phyloP scores from a whole-genome alignment of 1,284 basidiomycete genomes.

The Psilocybe mexicana region DNA sequence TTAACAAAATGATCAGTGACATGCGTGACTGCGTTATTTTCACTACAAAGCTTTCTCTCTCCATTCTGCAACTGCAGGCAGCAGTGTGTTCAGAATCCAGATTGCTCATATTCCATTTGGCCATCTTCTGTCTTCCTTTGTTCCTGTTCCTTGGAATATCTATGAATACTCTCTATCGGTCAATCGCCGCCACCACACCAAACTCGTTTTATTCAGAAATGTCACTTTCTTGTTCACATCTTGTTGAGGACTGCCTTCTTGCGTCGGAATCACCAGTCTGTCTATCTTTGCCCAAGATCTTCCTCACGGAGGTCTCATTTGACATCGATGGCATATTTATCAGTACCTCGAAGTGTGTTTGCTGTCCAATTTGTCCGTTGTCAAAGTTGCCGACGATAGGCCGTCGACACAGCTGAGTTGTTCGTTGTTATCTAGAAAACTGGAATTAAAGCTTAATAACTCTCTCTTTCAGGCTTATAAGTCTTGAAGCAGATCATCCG shows the following conservation, averaged over 20 bases:
- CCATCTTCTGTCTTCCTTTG: slow-evolving; percentile 1
- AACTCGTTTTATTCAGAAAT: slow-evolving; percentile 10
- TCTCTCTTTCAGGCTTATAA: not conserved
- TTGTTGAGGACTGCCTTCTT: slow-evolving; percentile 9
- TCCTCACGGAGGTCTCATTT: slow-evolving; percentile 9
- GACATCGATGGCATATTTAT: slow-evolving; percentile 14
- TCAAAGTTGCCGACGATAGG: slow-evolving; percentile 17
- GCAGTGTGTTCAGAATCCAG: not conserved
- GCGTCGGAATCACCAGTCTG: slow-evolving; percentile 13
- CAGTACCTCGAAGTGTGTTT: slow-evolving; percentile 18
- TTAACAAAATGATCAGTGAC: slow-evolving; percentile 18
- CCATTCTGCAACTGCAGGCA: not conserved
- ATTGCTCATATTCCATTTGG: not conserved
- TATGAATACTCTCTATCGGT: slow-evolving; percentile 7
- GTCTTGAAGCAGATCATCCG: not conserved
- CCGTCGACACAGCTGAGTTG: slow-evolving; percentile 4
- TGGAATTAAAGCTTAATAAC: slow-evolving; percentile 3
- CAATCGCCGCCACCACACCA: slow-evolving; percentile 7
- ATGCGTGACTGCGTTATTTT: slow-evolving; percentile 7
- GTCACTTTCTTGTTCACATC: slow-evolving; percentile 16
- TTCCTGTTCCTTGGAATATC: slow-evolving; percentile 19
- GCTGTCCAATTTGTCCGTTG: slow-evolving; percentile 15
- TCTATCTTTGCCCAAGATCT: slow-evolving; percentile 13
- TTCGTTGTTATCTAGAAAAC: not conserved
- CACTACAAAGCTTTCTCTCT: not conserved